Conservation (phyloP, 148 eudicot species). For the Agrostemma githago region DNA sequence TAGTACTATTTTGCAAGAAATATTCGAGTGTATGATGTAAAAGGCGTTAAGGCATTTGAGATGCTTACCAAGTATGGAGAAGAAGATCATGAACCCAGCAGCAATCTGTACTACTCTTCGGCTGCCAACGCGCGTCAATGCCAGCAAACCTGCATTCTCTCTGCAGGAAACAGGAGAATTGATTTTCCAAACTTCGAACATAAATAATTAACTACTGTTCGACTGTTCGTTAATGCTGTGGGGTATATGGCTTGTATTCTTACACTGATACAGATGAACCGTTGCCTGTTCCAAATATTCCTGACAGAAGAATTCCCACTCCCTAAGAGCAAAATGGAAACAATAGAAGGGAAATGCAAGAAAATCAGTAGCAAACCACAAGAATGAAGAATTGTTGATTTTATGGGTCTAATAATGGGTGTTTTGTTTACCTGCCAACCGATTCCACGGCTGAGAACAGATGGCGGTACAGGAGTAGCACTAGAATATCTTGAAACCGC, state of each 20-base stretch:
- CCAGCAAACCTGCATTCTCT: slow-evolving; percentile 94
- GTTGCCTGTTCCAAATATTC: slow-evolving; percentile 83
- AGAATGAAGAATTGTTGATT: background rate
- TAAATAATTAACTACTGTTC: background rate
- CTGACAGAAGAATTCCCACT: slow-evolving; percentile 77
- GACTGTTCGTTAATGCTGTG: background rate
- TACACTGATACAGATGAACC: slow-evolving; percentile 91
- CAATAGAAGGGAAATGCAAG: slow-evolving; percentile 4
- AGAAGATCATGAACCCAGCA: slow-evolving; percentile 94
- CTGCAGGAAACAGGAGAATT: slow-evolving; percentile 31
- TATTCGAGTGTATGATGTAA: background rate
- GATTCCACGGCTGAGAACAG: slow-evolving; percentile 87
- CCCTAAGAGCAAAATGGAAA: slow-evolving; percentile 43
- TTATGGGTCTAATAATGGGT: background rate
- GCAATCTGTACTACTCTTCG: slow-evolving; percentile 90
- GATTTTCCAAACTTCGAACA: background rate
- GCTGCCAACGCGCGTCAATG: slow-evolving; percentile 87
- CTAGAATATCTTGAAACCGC: slow-evolving; percentile 84
- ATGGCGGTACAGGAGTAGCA: slow-evolving; percentile 90
- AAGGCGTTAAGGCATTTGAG: background rate
- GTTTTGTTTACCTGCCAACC: slow-evolving; percentile 97
- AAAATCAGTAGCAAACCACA: slow-evolving; percentile 3
- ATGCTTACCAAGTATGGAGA: slow-evolving; percentile 68
- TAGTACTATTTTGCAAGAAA: too few species aligned
- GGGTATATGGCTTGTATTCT: slow-evolving; percentile 22